Evolutionary conservation across 495 filamentous ascomycete genomes (phyloP).

Genomic region (Hypomontagnella submonticulosa): DNA sequence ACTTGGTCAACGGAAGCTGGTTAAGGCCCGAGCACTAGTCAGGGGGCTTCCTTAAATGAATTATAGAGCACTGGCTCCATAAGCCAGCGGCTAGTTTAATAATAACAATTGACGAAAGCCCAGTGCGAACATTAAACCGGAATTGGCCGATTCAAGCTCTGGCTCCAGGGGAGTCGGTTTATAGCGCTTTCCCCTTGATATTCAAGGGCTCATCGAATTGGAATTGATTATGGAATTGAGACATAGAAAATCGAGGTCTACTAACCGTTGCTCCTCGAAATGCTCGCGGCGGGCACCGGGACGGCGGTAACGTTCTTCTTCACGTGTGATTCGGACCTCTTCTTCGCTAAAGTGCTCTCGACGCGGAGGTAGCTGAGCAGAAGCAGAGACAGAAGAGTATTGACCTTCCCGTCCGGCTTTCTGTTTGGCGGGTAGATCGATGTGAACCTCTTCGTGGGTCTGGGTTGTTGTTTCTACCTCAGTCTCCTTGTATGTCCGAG

Average conservation of each 20-base stretch:
- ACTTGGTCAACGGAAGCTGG: conserved; percentile 34
- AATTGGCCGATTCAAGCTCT: conserved; percentile 11
- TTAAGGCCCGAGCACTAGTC: conserved; percentile 24
- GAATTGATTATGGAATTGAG: conserved; percentile 17
- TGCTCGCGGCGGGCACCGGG: conserved; percentile 66
- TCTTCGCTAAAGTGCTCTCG: conserved; percentile 78
- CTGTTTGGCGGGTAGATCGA: conserved; percentile 74
- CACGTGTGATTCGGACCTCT: conserved; percentile 79
- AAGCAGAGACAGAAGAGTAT: conserved; percentile 71
- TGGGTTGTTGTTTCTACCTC: conserved; percentile 81
- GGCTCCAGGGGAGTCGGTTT: neutral
- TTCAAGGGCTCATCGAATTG: too few species aligned
- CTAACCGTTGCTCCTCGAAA: conserved; percentile 62
- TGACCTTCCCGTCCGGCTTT: conserved; percentile 95
- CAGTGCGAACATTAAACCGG: conserved; percentile 30
- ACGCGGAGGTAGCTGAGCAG: conserved; percentile 69
- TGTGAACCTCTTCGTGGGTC: conserved; percentile 86
- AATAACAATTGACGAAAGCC: conserved; percentile 21
- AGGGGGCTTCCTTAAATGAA: conserved; percentile 25
- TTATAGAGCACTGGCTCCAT: neutral
- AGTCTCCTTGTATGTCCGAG: conserved; percentile 95
- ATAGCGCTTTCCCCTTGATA: conserved; percentile 2
- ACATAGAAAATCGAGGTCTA: conserved; percentile 5
- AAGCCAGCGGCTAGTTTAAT: conserved; percentile 35
- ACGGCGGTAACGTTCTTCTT: conserved; percentile 75